Conservation (phyloP, 371 early-diverging fungal species). For the Apophysomyces trapeziformis region DNA sequence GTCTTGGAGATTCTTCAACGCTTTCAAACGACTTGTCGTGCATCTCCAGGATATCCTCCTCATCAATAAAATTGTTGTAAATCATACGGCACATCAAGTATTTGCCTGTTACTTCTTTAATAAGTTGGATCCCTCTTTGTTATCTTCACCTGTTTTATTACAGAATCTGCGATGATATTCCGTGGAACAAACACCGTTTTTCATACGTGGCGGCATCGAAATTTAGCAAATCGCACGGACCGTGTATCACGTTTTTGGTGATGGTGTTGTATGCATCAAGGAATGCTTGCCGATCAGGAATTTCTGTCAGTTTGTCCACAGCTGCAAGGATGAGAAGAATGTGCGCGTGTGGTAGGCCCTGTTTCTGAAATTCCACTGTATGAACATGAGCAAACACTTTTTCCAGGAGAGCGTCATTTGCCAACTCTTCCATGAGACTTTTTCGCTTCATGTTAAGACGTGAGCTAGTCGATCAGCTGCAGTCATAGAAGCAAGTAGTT, state of each 20-base stretch:
- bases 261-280: slow-evolving; percentile 31
- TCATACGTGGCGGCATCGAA: slow-evolving; percentile 31
- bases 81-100: too few relatives aligned
- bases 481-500: neutral
- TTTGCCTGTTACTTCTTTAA: too few relatives aligned
- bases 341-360: slow-evolving; percentile 32
- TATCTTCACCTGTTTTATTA: slow-evolving; percentile 16
- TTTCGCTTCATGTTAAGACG: slow-evolving; percentile 28
- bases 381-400: slow-evolving; percentile 16
- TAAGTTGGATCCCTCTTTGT: neutral
- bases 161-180: slow-evolving; percentile 17
- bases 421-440: slow-evolving; percentile 24
- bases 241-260: slow-evolving; percentile 32
- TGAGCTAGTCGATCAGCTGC: slow-evolving; percentile 24
- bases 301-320: slow-evolving; percentile 23
- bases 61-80: too few relatives aligned
- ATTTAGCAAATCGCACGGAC: slow-evolving; percentile 26
- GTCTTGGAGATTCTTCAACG: neutral
- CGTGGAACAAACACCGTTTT: slow-evolving; percentile 23
- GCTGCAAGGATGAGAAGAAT: slow-evolving; percentile 30
- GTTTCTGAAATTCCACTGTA: slow-evolving; percentile 34
- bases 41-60: neutral
- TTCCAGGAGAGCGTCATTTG: slow-evolving; percentile 25
- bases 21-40: neutral
- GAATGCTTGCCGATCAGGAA: slow-evolving; percentile 25